Percentiles rank a stretch among this genome's conserved stretches.
Conservation (phyloP, 2,329 filamentous ascomycete genomes). For the Lasiodiplodia citricola region DNA sequence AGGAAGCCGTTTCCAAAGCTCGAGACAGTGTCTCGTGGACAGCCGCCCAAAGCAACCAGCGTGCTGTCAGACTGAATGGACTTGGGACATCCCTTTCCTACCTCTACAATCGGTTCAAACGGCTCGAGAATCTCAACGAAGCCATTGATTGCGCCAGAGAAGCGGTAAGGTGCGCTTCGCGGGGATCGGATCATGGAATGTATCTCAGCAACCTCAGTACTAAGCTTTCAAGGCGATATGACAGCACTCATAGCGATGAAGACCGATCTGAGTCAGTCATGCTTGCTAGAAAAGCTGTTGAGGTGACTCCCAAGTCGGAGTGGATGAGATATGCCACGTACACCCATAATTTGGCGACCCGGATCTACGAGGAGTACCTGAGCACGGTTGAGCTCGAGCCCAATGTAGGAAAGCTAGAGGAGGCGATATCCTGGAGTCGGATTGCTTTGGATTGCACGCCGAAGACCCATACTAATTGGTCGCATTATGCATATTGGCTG, state of each 20-base stretch:
- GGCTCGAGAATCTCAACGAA: slow-evolving; percentile 17
- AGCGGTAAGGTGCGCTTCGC: not conserved
- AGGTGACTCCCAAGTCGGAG: not conserved
- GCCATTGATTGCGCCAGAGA: slow-evolving; percentile 25
- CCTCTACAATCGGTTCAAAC: not conserved
- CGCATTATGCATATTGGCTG: slow-evolving; percentile 15
- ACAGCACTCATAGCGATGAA: not conserved
- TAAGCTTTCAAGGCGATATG: not conserved
- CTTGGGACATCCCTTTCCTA: not conserved
- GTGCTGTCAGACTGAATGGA: not conserved
- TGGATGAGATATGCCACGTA: not conserved
- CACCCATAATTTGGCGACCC: not conserved
- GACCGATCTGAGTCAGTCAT: not conserved
- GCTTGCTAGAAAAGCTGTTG: not conserved
- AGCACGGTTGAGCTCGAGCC: not conserved
- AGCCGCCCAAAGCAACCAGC: not conserved
- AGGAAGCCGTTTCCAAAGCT: slow-evolving; percentile 14
- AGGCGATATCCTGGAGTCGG: no score
- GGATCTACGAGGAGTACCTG: not conserved
- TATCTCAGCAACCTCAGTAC: not conserved
- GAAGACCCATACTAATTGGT: slow-evolving; percentile 9
- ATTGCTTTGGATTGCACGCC: not conserved
- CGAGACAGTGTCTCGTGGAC: not conserved
- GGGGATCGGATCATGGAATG: not conserved
- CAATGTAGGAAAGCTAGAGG: no score